Evolutionary conservation across 2,329 filamentous ascomycete species (phyloP), one percentile per base, ranked within the genome.

Genomic region (Neoscytalidium dimidiatum): DNA sequence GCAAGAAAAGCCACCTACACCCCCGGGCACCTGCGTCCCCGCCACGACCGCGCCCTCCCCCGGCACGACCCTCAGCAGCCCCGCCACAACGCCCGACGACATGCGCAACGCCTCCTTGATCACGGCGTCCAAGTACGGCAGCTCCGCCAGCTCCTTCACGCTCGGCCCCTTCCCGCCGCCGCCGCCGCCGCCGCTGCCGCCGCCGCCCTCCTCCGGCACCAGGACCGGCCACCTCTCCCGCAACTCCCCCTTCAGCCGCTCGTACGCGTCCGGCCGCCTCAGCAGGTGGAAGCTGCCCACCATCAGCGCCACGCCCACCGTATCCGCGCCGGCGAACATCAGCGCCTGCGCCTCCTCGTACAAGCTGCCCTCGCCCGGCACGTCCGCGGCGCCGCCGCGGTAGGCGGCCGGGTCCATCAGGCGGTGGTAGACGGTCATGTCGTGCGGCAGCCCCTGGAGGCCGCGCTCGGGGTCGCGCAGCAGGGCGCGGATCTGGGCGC

Each of bases 271-370:
- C 0, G 76, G 75, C 1, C 74, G 66, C 29, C 77, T 70, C 3
- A 83, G 70, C 28, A 83, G 63, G 57, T 82, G 72, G 65, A 76
- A 82, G 1, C 74, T 73, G 0, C 80, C 81, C 8, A 79, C 68
- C 72, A 78, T 79, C 7, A 81, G 67, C 1, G 80, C 74, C 44
- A 78, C 79, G 0, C 75, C 81, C 5, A 77, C 75, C 0, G 81
- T 83, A 64, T 83, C 80, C 13, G 75, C 75, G 14, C 81, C 82
- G 7, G 76, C 82, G 67, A 83, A 82, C 67, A 84, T 73, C 57
- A 84, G 72, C 0, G 79, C 77, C 68, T 79, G 77, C 1, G 76
- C 77, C 71, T 84, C 82, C 19, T 83, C 79, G 49, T 77, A 79
- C 3, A 83, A 68, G 49, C 73, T 76, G 1, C 67, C 71, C 5